Evolutionary conservation across 2,329 filamentous ascomycete genomes (phyloP), one percentile per base, ranked within the genome.

Genomic region (Phyllosticta citribraziliensis): DNA sequence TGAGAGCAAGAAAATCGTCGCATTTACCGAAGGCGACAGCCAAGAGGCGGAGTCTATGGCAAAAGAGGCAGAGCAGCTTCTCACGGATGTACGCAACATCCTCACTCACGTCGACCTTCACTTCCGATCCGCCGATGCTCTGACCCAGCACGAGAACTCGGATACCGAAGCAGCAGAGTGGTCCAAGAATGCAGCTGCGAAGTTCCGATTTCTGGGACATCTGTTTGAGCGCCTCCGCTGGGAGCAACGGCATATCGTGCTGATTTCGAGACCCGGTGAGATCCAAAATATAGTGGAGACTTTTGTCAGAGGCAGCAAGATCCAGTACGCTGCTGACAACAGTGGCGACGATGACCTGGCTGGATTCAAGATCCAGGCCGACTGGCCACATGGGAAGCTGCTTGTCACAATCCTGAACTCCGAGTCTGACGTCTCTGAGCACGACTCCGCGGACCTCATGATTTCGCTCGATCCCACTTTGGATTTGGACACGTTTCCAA

Each of bases 391-490:
- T n/a, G 53, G 19, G n/a, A 52, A 5, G 5, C 52, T 60, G 11
- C 55, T 61, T 50, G 54, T 61, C 3, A 56, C 54, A 67, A 54
- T 60, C 56, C 56, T 65, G 14, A 62, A 50, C 9, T 33, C 58
- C 5, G 25, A 56, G 19, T 52, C 51, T 19, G 24, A 56, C 12
- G n/a, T 14, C 4, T 65, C 66, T 14, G 58, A 68, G 10, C 60
- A 70, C 2, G 64, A 66, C 9, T 61, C 67, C n/a, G 70, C 73
- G 0, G 70, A 76, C 59, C 64, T 76, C 2, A 71, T 78, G 14
- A 69, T 79, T n/a, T 74, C 72, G 35, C 64, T 79, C 8, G 72
- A 78, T 57, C 72, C 73, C 12, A 65, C 67, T 6, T 63, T 70
- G 24, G 65, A 69, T 20, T 67, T 67, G 5, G 60, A 61, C 6